Base-by-base conservation (phyloP, 305 asterid species). In the Rubia tinctorum region DNA sequence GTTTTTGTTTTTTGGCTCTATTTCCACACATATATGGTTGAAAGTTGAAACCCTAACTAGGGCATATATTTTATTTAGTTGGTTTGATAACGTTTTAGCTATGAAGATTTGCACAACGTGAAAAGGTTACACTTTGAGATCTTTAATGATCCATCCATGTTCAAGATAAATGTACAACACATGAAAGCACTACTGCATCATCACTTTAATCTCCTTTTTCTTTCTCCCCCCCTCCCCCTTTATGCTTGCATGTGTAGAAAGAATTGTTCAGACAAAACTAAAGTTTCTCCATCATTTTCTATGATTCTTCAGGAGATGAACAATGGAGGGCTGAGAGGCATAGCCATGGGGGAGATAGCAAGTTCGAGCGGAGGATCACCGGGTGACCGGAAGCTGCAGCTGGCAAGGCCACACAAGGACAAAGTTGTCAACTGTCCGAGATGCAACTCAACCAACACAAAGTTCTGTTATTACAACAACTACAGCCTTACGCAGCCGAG, bases 391-490 rank as follows among this genome's bases (percentile, higher is more conserved):
- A 88, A 84, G 68, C 40, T 61, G 18, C 85, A 84, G 68, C 40
- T 61, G 18, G 86, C 70, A 44, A 85, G 92, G 85, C 97, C 93
- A 27, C 89, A 80, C 45, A 88, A 84, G 71, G 93, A 89, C 43
- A 85, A 84, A 75, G 89, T 81, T 39, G 10, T 83, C 20, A 89
- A 88, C n/a, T 91, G 97, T 68, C 97, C 97, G 15, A 84, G 97
- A 30, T 91, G 97, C 76, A 69, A 91, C 66, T 89, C 97, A 18
- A 85, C 85, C 6, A 89, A 91, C 86, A 91, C 97, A 11, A 91
- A 91, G 76, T 89, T 91, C 68, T 91, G 97, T 76, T 91, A 91
- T 77, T 91, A 91, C 96, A 91, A 91, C 83, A 91, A 91, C 61
- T 91, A 91, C 82, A 91, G 96, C 83, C 85, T 91, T 45, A 85